Evolutionary conservation across 495 filamentous ascomycete genomes (phyloP).

Genomic region (Podospora pseudopauciseta): DNA sequence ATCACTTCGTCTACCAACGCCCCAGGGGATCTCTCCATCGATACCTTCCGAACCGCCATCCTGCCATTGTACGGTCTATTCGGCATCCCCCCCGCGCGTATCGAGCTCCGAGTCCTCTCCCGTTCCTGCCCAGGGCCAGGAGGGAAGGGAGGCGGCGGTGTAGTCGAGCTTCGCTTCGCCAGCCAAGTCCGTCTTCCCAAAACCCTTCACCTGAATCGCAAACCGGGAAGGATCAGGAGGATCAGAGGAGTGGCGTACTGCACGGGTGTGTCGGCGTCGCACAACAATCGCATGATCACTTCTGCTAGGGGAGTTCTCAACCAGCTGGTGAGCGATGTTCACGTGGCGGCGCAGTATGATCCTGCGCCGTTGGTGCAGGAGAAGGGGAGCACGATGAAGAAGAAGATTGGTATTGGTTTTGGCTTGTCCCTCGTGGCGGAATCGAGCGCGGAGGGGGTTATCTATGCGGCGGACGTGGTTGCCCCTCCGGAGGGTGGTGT

Average conservation of each 20-base stretch:
- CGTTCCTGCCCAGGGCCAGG: constrained; percentile 70
- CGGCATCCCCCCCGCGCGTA: constrained; percentile 72
- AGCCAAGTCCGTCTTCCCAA: constrained; percentile 90
- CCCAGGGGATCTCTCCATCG: constrained; percentile 78
- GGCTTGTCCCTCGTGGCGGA: constrained; percentile 88
- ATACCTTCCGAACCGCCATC: constrained; percentile 89
- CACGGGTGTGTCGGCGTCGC: constrained; percentile 81
- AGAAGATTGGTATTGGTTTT: constrained; percentile 69
- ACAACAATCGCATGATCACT: constrained; percentile 95
- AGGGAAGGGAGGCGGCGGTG: constrained; percentile 77
- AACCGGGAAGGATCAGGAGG: constrained; percentile 77
- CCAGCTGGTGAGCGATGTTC: constrained; percentile 77
- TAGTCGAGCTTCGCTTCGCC: constrained; percentile 87
- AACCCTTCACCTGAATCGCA: constrained; percentile 81
- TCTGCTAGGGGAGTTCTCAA: constrained; percentile 84
- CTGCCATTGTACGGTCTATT: constrained; percentile 87
- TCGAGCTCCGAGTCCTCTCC: constrained; percentile 80
- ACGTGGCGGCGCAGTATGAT: constrained; percentile 63
- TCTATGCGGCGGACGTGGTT: constrained; percentile 83
- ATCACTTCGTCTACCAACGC: constrained; percentile 76
- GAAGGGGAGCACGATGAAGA: constrained; percentile 52
- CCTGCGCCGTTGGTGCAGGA: constrained; percentile 68
- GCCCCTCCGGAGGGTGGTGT: constrained; percentile 76
- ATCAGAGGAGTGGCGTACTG: constrained; percentile 92
- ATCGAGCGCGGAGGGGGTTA: constrained; percentile 69